Conservation (phyloP, 2,329 filamentous ascomycete species). For the Colletotrichum tropicicola region DNA sequence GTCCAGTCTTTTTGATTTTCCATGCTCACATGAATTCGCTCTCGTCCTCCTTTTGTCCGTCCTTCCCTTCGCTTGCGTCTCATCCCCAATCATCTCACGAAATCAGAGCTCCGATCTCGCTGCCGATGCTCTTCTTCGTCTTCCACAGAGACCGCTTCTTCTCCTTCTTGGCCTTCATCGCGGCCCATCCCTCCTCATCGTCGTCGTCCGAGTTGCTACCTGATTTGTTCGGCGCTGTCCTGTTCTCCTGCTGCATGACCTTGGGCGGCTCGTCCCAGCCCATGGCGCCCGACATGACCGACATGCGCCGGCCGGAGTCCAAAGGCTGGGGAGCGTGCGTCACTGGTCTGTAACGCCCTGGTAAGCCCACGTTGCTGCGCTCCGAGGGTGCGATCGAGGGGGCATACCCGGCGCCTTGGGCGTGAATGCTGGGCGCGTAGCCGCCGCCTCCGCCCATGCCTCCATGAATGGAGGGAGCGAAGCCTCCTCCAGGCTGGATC, state of each 20-base stretch:
- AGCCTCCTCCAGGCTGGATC: conserved; percentile 57
- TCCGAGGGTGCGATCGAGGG: conserved; percentile 95
- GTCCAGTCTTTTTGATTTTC: conserved; percentile 24
- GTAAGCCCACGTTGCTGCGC: conserved; percentile 91
- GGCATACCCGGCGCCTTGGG: conserved; percentile 72
- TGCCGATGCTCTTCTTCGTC: conserved; percentile 64
- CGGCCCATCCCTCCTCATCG: conserved; percentile 75
- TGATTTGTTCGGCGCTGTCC: conserved; percentile 49
- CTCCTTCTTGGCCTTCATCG: conserved; percentile 75
- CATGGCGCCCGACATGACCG: conserved; percentile 53
- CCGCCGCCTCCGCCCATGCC: conserved; percentile 39
- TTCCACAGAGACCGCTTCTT: conserved; percentile 75
- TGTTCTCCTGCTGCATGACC: conserved; percentile 42
- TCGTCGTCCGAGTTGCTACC: conserved; percentile 64
- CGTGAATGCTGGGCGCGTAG: conserved; percentile 61
- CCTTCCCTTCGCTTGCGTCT: too few relatives aligned
- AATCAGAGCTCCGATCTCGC: conserved; percentile 59
- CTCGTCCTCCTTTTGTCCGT: background rate
- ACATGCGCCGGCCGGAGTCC: conserved; percentile 35
- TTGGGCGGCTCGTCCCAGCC: conserved; percentile 45
- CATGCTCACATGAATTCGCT: background rate
- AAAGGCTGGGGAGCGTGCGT: conserved; percentile 63
- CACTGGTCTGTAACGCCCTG: conserved; percentile 90
- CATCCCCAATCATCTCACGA: too few relatives aligned
- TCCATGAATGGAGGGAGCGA: conserved; percentile 57